Percentiles rank a stretch among this genome's conserved stretches.
These are phyloP conservation scores for Oehlia diaphana DNA, from an alignment of 192 early-diverging fungal genomes.

Conservation along the genomic window DNA sequence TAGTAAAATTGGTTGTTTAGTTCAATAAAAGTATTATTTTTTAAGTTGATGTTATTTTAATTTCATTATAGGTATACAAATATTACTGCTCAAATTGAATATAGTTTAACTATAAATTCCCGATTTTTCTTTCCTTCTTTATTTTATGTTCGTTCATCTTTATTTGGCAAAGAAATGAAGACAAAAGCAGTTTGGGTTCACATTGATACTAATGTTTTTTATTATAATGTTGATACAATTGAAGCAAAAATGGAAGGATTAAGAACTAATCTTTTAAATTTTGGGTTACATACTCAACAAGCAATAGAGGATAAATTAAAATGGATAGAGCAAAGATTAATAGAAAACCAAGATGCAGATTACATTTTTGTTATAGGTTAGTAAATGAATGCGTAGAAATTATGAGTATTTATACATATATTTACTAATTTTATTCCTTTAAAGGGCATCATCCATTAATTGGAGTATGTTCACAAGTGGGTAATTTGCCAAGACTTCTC, in stretches of 20 bases:
- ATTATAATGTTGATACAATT: background rate
- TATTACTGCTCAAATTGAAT: conserved; percentile 21
- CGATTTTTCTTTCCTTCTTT: conserved; percentile 22
- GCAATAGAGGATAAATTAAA: conserved; percentile 11
- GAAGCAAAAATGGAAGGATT: conserved; percentile 1
- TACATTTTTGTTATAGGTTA: conserved; percentile 17
- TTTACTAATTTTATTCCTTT: background rate
- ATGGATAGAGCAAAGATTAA: conserved; percentile 18
- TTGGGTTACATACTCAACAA: background rate
- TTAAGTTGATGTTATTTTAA: background rate
- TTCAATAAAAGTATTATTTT: background rate
- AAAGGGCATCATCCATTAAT: conserved; percentile 28
- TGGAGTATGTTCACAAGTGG: background rate
- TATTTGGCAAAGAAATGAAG: background rate
- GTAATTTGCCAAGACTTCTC: background rate
- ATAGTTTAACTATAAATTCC: background rate
- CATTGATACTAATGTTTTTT: conserved; percentile 25
- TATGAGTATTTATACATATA: background rate
- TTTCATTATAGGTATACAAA: conserved; percentile 19
- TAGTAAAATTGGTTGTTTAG: background rate
- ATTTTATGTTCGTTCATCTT: conserved; percentile 15
- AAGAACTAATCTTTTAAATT: background rate
- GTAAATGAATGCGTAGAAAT: background rate
- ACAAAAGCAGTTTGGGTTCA: background rate
- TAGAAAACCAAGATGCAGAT: background rate